Evolutionary conservation across 2,329 filamentous ascomycete genomes (phyloP).

Genomic region (Cryphonectria naterciae): DNA sequence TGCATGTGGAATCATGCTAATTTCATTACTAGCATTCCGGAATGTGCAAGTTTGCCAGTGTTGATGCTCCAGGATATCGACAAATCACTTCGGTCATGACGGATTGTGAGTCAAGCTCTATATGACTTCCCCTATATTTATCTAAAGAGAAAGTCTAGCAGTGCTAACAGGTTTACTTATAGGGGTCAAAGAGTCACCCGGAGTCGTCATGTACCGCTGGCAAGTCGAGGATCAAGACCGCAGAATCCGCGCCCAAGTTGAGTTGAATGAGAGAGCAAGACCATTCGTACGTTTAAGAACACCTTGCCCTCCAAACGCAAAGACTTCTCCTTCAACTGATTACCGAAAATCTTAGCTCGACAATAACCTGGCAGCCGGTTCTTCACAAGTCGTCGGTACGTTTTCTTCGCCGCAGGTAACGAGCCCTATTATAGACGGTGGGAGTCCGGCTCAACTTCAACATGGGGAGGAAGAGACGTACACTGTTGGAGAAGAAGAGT

Average conservation of each 20-base stretch:
- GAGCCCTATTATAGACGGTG: background rate
- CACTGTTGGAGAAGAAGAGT: conserved; percentile 16
- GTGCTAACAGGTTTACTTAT: background rate
- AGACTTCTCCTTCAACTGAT: background rate
- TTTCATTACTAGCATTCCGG: conserved; percentile 53
- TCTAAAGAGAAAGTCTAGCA: background rate
- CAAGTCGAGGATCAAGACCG: conserved; percentile 60
- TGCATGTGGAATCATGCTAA: background rate
- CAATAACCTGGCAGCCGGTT: background rate
- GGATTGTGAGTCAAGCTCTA: conserved; percentile 39
- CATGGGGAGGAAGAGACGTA: conserved; percentile 12
- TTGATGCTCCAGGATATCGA: conserved; percentile 67
- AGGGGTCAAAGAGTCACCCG: conserved; percentile 56
- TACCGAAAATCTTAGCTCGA: conserved; percentile 16
- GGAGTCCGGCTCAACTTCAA: conserved; percentile 14
- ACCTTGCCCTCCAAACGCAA: background rate
- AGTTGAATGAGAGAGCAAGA: conserved; percentile 51
- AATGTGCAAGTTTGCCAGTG: conserved; percentile 73
- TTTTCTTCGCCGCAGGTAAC: conserved; percentile 11
- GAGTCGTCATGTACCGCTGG: conserved; percentile 62
- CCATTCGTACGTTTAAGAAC: conserved; percentile 41
- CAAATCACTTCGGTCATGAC: conserved; percentile 53
- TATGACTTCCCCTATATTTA: background rate
- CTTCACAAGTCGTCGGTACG: conserved; percentile 25
- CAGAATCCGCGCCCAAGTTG: conserved; percentile 46